phyloP scores from a whole-genome alignment of 192 early-diverging fungal species.

The Coemansia sp. region DNA sequence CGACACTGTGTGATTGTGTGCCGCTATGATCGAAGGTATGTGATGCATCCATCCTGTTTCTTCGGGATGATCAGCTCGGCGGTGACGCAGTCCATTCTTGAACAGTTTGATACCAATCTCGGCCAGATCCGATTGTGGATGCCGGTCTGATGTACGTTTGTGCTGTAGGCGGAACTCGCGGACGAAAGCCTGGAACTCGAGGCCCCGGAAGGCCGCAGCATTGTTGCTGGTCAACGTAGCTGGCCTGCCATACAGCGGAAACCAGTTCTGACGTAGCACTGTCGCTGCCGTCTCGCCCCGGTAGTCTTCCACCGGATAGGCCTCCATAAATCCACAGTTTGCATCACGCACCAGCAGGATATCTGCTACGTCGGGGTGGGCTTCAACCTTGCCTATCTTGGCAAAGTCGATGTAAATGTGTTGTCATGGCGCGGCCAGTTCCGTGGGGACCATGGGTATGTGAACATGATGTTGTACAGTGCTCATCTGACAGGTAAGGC shows the following conservation, averaged over 20 bases:
- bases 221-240: not conserved
- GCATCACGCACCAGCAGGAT: not conserved
- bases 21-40: not conserved
- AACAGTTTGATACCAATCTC: conserved; percentile 1
- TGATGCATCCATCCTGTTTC: not conserved
- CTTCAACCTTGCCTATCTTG: not conserved
- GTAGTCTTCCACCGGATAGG: not conserved
- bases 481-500: not conserved
- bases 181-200: not conserved
- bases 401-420: conserved; percentile 1
- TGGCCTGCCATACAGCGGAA: not conserved
- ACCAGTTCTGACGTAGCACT: not conserved
- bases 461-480: not conserved
- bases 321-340: not conserved
- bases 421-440: not conserved
- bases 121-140: not conserved
- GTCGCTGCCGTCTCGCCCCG: not conserved
- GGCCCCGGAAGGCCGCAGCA: not conserved
- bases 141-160: not conserved
- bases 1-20: not conserved
- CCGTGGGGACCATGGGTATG: not conserved
- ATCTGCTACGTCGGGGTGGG: not conserved
- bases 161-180: not conserved
- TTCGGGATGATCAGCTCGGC: not conserved
- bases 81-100: not conserved